Base-by-base conservation (phyloP, 2,329 filamentous ascomycete genomes). In the Dothistroma pini region DNA sequence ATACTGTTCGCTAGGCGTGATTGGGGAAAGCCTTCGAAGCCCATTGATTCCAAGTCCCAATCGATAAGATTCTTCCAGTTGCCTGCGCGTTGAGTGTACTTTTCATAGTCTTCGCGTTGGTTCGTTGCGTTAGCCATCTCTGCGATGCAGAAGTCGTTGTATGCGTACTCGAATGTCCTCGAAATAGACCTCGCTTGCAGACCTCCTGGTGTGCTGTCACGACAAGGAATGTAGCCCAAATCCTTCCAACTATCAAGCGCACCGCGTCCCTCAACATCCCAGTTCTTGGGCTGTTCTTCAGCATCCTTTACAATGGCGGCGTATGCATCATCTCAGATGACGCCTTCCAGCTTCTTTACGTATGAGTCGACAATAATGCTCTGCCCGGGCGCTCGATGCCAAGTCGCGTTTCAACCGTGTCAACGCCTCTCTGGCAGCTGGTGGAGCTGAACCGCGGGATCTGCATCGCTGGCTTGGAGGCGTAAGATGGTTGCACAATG, bases 131-230 rank as follows among this genome's bases (percentile, higher is more conserved):
- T 79, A 0, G 87, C 86, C 70, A 89, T 83, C 63, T 84, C 77
- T 0, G 85, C 79, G 58, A 89, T 86, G 65, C 83, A 84, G 68
- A 85, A 92, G 74, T 92, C 89, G 65, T 91, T 86, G 73, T 91
- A 91, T 10, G 86, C 84, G 44, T 66, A 66, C 51, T 78, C 76
- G 0, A 76, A 75, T 0, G 75, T 76, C 32, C 76, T 75, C 0
- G 75, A 77, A 0, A 78, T 71, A 3, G 74, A 72, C 11, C 76
- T 71, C 1, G 74, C 74, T 81, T 62, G 90, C 0, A 85, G 84
- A 0, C 89, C 89, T 16, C 84, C 83, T 0, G 79, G 77, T 71
- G 91, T 88, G 34, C 66, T 58, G 71, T 75, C 38, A 68, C 72
- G 5, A 29, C 68, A 66, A 2, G 76, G 75, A 1, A 79, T 65